phyloP scores from a whole-genome alignment of 2,329 filamentous ascomycete species.

The Proliferodiscus dingleyae region DNA sequence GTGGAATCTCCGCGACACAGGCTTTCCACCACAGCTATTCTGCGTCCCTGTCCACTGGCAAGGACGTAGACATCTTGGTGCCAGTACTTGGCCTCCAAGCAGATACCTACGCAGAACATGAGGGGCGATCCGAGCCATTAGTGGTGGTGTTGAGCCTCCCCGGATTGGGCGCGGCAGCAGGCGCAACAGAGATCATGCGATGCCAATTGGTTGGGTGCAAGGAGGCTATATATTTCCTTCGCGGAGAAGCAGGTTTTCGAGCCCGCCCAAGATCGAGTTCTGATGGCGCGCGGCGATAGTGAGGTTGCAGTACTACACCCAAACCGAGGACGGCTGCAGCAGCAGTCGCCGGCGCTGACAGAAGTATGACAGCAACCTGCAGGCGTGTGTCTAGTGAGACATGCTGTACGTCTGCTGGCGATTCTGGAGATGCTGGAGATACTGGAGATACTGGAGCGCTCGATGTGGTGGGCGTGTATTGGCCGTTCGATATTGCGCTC shows the following conservation, averaged over 20 bases:
- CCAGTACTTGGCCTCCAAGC: conserved; percentile 24
- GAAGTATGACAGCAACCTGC: not conserved
- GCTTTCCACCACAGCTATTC: conserved; percentile 1
- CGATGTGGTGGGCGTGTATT: conserved; percentile 27
- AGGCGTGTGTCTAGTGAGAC: too few species aligned
- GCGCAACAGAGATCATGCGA: not conserved
- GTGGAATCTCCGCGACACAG: conserved; percentile 10
- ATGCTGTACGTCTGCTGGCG: not conserved
- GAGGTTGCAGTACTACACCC: conserved; percentile 5
- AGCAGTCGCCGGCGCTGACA: conserved; percentile 5
- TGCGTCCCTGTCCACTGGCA: too few species aligned
- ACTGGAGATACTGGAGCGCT: not conserved
- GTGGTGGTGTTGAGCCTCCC: not conserved
- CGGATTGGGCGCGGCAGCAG: not conserved
- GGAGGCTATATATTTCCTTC: conserved; percentile 5
- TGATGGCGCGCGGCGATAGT: conserved; percentile 2
- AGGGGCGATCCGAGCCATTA: conserved; percentile 27
- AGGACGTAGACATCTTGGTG: conserved; percentile 24
- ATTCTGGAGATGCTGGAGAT: not conserved
- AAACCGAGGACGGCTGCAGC: conserved; percentile 17
- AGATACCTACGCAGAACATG: conserved; percentile 29
- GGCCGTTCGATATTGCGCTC: conserved; percentile 11
- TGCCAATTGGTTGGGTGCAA: conserved; percentile 8
- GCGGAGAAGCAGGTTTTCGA: conserved; percentile 1
- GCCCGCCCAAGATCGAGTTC: not conserved